Evolutionary conservation across 257 asterid species (phyloP), one percentile per base, ranked within the genome.

Genomic region (Parsonsia alboflavescens): DNA sequence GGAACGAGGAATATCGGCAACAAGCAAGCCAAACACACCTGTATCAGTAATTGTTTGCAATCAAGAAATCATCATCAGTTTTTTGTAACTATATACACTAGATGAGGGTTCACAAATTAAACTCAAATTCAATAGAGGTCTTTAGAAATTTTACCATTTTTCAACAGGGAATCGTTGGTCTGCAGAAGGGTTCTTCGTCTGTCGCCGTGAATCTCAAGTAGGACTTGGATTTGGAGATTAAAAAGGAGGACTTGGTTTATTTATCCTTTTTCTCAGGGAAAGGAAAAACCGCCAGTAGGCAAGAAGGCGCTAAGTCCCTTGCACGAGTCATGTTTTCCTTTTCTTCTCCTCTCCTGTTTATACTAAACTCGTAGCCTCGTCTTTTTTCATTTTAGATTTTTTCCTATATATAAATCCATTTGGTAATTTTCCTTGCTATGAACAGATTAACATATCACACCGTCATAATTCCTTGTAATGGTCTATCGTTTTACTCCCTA

Each of bases 1-100:
- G 98, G 98, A 57, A 93, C 92, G 61, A 94, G 91, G 83, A 94
- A 94, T 41, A 92, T 84, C 71, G 98, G 97, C 82, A 94, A 72
- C 85, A 94, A 83, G 76, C 99, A 94, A 75, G 87, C 90, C 79
- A 94, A 33, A 79, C 99, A 94, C 70, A 94, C 99, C 99, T 94
- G 80, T 42, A 52, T 62, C 26, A 8, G 54, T 17, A 10, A 28
- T 52, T 56, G 49, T 75, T 28, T 17, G 13, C 56, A 11, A 65
- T 52, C 36, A 50, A 45, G 54, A 6, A 28, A 26, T 49, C 53
- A 30, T 16, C 45, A 49, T 2, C 22, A 16, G 11, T 2, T 7
- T 24, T 17, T 46, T 26, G n/a, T 10, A 70, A 49, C 62, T 9
- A 44, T 11, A 46, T 21, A 67, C 30, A 11, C 39, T 33, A 36